Percentiles rank a stretch among this genome's conserved stretches.
These are phyloP conservation scores for Brasenia schreberi DNA, from an alignment of 164 flowering plant species.

Conservation along the genomic window DNA sequence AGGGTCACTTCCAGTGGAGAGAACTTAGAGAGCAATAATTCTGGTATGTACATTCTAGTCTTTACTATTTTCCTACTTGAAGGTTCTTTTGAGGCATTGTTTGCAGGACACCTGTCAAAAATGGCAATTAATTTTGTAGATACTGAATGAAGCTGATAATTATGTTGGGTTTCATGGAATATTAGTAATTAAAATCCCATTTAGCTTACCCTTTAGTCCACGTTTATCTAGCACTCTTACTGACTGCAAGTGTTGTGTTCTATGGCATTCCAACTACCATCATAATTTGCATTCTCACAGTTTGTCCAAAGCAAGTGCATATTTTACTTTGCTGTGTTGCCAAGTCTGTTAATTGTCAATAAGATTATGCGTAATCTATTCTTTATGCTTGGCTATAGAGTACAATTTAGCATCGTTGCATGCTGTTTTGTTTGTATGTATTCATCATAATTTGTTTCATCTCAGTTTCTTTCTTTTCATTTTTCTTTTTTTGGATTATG, in stretches of 20 bases:
- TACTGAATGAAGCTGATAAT: no score
- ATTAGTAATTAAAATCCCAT: no score
- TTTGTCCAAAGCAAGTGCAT: no score
- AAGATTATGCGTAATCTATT: not conserved
- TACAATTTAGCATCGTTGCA: not conserved
- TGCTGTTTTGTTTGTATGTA: not conserved
- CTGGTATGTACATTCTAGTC: conserved; percentile 22
- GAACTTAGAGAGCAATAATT: conserved; percentile 32
- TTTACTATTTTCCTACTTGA: not conserved
- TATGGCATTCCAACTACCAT: no score
- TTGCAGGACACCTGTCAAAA: no score
- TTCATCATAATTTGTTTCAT: not conserved
- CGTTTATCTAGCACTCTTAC: no score
- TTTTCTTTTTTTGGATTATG: not conserved
- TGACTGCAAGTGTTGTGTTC: no score
- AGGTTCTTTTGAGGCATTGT: not conserved
- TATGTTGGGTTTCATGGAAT: no score
- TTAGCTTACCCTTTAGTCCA: no score
- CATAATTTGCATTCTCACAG: no score
- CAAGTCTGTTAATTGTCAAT: not conserved
- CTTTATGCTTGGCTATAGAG: not conserved
- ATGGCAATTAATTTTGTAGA: no score
- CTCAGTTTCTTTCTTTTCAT: not conserved
- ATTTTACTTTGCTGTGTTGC: no score
- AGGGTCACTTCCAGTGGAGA: conserved; percentile 49